Evolutionary conservation across 2,329 filamentous ascomycete genomes (phyloP).

Genomic region (Pseudocercospora musae): DNA sequence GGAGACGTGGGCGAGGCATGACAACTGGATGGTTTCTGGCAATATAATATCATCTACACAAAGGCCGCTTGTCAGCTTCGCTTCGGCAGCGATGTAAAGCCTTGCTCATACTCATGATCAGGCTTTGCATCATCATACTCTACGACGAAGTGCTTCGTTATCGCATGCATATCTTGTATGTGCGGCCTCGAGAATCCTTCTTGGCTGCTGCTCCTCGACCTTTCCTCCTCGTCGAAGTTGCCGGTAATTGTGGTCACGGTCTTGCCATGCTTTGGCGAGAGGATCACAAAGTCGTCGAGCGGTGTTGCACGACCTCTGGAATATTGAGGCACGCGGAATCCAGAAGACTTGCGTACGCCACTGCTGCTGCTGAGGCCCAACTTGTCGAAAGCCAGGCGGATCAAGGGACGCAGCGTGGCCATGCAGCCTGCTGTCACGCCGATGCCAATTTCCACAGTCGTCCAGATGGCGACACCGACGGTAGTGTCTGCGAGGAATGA

Average conservation of each 20-base stretch:
- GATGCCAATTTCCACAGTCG: slow-evolving; percentile 35
- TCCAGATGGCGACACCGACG: slow-evolving; percentile 39
- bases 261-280: slow-evolving; percentile 15
- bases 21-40: background rate
- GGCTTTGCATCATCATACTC: slow-evolving; percentile 25
- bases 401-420: slow-evolving; percentile 49
- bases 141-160: slow-evolving; percentile 19
- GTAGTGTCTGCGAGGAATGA: slow-evolving; percentile 36
- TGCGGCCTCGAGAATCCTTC: slow-evolving; percentile 16
- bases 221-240: slow-evolving; percentile 14
- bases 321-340: background rate
- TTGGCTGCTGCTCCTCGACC: slow-evolving; percentile 19
- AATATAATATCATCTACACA: background rate
- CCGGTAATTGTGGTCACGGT: slow-evolving; percentile 22
- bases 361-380: slow-evolving; percentile 17
- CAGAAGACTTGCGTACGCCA: slow-evolving; percentile 5
- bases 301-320: slow-evolving; percentile 9
- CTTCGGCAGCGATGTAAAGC: slow-evolving; percentile 11
- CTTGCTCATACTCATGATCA: slow-evolving; percentile 8
- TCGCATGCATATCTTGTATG: slow-evolving; percentile 3
- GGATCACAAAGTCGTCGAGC: slow-evolving; percentile 18
- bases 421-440: slow-evolving; percentile 44
- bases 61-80: slow-evolving; percentile 1
- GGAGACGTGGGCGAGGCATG: background rate
- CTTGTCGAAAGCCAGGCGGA: slow-evolving; percentile 32